Base-by-base conservation (phyloP, 2,329 filamentous ascomycete genomes). In the Ascochyta clinopodiicola region DNA sequence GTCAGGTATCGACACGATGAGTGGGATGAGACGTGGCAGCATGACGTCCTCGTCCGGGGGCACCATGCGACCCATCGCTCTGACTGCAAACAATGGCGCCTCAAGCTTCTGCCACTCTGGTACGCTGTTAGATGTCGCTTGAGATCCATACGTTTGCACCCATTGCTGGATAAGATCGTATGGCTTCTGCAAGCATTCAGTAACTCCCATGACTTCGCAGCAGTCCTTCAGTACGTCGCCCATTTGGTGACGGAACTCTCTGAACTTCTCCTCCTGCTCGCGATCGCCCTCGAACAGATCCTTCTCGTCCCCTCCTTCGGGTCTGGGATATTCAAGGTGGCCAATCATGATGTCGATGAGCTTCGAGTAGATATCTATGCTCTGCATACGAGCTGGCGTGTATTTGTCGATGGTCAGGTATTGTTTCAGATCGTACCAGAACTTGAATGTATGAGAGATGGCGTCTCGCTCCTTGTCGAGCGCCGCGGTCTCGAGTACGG, bases 391-490 rank as follows among this genome's bases (percentile, higher is more conserved):
- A 36, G 93, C 90, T 67, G 92, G 85, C 46, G 91, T 90, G 73
- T 97, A 99, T 63, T 89, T 89, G 32, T 98, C 94, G 48, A 99
- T 78, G 1, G 93, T 92, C 43, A 99, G 82, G 73, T 96, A 97
- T 74, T 97, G 92, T 81, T 99, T 99, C 42, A 99, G 84, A 72
- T 99, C 95, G 73, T 96, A 98, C 95, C 95, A 99, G 79, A 99
- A 98, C 64, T 87, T 87, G 77, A 99, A 99, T 0, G 96, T 99
- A 68, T 95, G 87, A 49, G 92, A 91, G 60, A 99, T 92, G 4
- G 93, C 92, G 63, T 99, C 95, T 59, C 90, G 87, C 49, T 97
- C 94, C 72, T 87, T 88, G 75, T 99, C 95, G 63, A 90, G 85
- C 10, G 89, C 86, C 57, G 91, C 93, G 70, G 92, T 96, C 78